phyloP scores from a whole-genome alignment of 257 asterid species.

The Fraxinus pennsylvanica region DNA sequence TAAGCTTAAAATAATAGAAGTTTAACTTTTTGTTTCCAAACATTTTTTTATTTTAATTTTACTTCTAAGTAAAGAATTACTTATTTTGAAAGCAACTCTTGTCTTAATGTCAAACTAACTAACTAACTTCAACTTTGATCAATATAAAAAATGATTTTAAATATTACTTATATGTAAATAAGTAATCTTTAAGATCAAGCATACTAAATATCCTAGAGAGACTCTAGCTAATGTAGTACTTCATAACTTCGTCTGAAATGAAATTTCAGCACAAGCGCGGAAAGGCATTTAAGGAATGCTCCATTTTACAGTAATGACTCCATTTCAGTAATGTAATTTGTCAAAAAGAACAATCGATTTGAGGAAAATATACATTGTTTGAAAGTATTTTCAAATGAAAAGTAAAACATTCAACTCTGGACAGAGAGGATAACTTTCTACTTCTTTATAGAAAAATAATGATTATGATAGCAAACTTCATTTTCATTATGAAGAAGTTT shows the following conservation, averaged over 20 bases:
- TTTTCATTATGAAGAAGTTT: too few relatives aligned
- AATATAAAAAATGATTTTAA: background rate
- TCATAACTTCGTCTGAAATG: background rate
- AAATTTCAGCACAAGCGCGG: background rate
- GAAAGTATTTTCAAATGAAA: too few relatives aligned
- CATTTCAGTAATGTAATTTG: background rate
- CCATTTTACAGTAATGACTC: background rate
- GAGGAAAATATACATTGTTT: background rate
- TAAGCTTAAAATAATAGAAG: background rate
- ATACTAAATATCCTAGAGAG: background rate
- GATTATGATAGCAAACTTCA: too few relatives aligned
- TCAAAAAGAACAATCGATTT: background rate
- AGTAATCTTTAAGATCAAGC: background rate
- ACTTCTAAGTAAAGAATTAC: background rate
- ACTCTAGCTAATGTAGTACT: background rate
- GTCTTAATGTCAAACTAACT: background rate
- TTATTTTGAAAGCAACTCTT: background rate
- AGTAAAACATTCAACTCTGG: too few relatives aligned
- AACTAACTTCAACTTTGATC: background rate
- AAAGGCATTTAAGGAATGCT: constrained; percentile 2
- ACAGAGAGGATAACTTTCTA: too few relatives aligned
- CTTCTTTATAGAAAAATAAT: too few relatives aligned
- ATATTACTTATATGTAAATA: background rate
- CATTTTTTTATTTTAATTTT: background rate
- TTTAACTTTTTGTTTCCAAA: background rate